Evolutionary conservation across 495 filamentous ascomycete species (phyloP), one percentile per base, ranked within the genome.

Genomic region (Cryomyces minteri): DNA sequence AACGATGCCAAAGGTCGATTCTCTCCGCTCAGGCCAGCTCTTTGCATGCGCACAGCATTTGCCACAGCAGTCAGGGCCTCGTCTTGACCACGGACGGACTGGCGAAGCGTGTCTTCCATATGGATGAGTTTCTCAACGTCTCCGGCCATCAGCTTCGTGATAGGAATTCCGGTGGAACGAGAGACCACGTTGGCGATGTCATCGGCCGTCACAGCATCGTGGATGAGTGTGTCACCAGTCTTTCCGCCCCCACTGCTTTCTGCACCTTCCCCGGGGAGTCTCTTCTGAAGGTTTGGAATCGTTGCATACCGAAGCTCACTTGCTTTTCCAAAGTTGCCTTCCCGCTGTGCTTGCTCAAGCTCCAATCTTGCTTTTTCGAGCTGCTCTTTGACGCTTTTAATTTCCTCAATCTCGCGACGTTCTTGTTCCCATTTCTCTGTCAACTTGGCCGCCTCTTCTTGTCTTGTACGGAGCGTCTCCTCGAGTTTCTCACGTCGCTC

Each of bases 121-220:
- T 80, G 77, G 44, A 98, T 79, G 11, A 98, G 63, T 56, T 88
- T 87, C 58, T 95, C 87, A 14, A 87, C 77, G 47, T 95, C 88
- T 14, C 90, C 88, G 30, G 82, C 79, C 58, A 92, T 92, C 18
- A 98, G 68, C 56, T 92, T 94, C 37, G 76, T 79, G 18, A 88
- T 79, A 1, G 90, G 90, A 43, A 96, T 96, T 41, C 90, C 90
- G 4, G 90, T 96, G 32, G 84, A 77, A 34, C 82, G 73, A 4
- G 85, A 88, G 5, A 98, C 90, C 12, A 98, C 90, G 43, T 72
- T 75, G 32, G 80, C 87, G 58, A 98, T 98, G 55, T 98, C 88
- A 55, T 95, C 87, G 5, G 86, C 74, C 1, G 80, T 88, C 6
- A 98, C 90, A 2, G 86, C 83, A 53, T 98, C 88, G 55, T 95